Evolutionary conservation across 306 rosid species (phyloP).

Genomic region (Macrotyloma uniflorum): DNA sequence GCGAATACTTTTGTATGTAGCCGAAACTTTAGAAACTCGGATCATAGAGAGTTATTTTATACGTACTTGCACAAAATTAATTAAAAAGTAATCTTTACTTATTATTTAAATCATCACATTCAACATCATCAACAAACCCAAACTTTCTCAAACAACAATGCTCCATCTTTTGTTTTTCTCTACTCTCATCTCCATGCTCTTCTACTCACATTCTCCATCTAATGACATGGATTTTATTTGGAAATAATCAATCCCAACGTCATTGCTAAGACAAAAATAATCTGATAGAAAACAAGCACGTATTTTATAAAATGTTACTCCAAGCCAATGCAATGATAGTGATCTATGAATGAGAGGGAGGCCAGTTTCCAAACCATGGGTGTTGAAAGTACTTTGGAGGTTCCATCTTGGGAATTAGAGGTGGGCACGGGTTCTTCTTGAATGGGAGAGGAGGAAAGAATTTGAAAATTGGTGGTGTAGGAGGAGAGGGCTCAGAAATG

Average conservation of each 20-base stretch:
- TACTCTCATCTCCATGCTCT: background rate
- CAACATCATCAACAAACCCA: background rate
- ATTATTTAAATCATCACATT: background rate
- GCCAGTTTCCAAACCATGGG: slow-evolving; percentile 50
- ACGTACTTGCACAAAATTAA: background rate
- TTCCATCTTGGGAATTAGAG: slow-evolving; percentile 28
- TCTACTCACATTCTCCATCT: background rate
- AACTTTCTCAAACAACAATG: background rate
- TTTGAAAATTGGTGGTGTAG: slow-evolving; percentile 22
- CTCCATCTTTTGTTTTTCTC: background rate
- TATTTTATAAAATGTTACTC: background rate
- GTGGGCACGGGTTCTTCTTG: slow-evolving; percentile 31
- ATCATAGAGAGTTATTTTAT: background rate
- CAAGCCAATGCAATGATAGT: background rate
- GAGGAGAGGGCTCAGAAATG: slow-evolving; percentile 1
- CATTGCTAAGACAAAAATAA: background rate
- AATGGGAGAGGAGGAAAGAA: slow-evolving; percentile 31
- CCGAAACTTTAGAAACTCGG: too few species aligned
- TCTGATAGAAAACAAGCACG: background rate
- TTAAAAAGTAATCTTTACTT: background rate
- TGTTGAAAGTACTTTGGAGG: slow-evolving; percentile 44
- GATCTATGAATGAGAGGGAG: slow-evolving; percentile 50
- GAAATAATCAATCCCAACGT: background rate
- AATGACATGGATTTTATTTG: slow-evolving; percentile 20
- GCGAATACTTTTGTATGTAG: too few species aligned